These are phyloP conservation scores for Diaporthe eres DNA, from an alignment of 2,329 filamentous ascomycete species.

Conservation along the genomic window DNA sequence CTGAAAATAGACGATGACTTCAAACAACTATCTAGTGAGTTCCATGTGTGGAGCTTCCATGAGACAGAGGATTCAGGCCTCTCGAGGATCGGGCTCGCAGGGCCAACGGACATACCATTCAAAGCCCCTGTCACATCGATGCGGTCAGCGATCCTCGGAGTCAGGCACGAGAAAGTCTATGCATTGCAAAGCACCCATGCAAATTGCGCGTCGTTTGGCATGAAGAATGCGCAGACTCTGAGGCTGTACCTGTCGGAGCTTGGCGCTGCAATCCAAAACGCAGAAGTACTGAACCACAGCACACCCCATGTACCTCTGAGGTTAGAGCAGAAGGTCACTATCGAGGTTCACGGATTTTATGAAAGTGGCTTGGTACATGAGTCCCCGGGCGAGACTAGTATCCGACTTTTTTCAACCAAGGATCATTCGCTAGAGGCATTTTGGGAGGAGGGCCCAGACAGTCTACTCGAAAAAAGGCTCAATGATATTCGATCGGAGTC, in stretches of 20 bases:
- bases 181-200: slow-evolving; percentile 66
- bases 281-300: slow-evolving; percentile 48
- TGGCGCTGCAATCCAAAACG: slow-evolving; percentile 49
- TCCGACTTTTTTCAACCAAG: slow-evolving; percentile 18
- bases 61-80: slow-evolving; percentile 70
- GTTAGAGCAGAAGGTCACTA: slow-evolving; percentile 63
- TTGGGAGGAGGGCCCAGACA: slow-evolving; percentile 5
- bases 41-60: slow-evolving; percentile 71
- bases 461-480: slow-evolving; percentile 6
- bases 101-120: slow-evolving; percentile 62
- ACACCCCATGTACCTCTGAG: slow-evolving; percentile 58
- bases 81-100: slow-evolving; percentile 52
- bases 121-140: slow-evolving; percentile 70
- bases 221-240: slow-evolving; percentile 61
- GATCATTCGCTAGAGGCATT: slow-evolving; percentile 14
- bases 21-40: slow-evolving; percentile 65
- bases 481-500: neutral
- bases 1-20: slow-evolving; percentile 66
- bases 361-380: slow-evolving; percentile 60
- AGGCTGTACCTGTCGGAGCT: slow-evolving; percentile 52
- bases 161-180: slow-evolving; percentile 62
- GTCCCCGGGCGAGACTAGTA: neutral
- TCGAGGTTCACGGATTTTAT: slow-evolving; percentile 71
- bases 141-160: slow-evolving; percentile 62
- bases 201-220: slow-evolving; percentile 64